Base-by-base conservation (phyloP, 1,139 yeast genomes). In the Debaryomyces udenii region DNA sequence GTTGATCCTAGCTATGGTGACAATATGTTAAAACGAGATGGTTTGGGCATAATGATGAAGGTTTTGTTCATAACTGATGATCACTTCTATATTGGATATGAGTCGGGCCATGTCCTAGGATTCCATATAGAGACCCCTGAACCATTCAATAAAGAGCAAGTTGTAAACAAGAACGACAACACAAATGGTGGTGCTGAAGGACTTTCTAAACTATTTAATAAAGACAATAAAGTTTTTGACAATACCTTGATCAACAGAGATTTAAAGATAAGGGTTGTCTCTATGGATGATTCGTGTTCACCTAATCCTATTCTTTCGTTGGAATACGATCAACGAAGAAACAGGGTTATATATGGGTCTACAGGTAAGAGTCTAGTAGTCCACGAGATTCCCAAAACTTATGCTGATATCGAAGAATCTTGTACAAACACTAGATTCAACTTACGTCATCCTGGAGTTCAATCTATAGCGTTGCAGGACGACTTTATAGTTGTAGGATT, bases 41-140 rank as follows among this genome's bases (percentile, higher is more conserved):
- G 74, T 27, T 68, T 71, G 43, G 86, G 87, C 1, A 78, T 80
- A 9, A 68, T 81, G 32, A 81, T 81, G 87, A 71, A 62, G 43
- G 46, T 74, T 29, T 46, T 65, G 1, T 69, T 73, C 59, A 48
- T 70, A 1, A 27, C 26, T 9, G 47, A 51, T n/a, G 43, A 53
- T n/a, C 17, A 39, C 0, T 55, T 80, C 18, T 63, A 61, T 30
- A 56, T 79, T 9, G 87, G 85, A 0, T 81, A 67, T 55, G 87
- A 81, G 53, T 78, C 82, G 7, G 86, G 87, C 0, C 75, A 73
- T 47, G 57, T 80, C 6, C 47, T 69, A 2, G 70, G 70, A 0
- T 59, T 67, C 13, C 31, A 47, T 9, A 37, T 71, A 6, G 54
- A 50, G 10, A 11, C 22, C 20, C 26, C 35, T 11, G 9, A 33